Conservation (phyloP, 179 eudicot genomes). For the Silene noctiflora region DNA sequence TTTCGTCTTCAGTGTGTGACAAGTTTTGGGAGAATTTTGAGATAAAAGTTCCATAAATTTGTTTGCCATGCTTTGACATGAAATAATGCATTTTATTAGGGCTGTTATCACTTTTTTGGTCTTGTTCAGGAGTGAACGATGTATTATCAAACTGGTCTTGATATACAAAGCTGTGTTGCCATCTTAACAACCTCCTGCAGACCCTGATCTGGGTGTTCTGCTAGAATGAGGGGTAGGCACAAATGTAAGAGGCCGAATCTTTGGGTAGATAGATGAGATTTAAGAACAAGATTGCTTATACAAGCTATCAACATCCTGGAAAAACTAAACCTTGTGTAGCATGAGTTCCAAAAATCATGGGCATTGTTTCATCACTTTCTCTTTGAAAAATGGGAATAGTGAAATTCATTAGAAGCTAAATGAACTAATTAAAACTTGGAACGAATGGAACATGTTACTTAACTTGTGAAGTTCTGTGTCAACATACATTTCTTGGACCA, state of each 20-base stretch:
- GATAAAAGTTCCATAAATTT: background rate
- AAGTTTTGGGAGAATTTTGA: background rate
- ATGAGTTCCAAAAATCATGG: background rate
- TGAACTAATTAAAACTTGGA: background rate
- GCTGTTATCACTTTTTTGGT: background rate
- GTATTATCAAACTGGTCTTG: background rate
- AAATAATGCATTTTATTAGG: background rate
- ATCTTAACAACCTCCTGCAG: background rate
- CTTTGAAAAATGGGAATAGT: background rate
- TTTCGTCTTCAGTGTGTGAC: background rate
- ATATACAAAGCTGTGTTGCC: background rate
- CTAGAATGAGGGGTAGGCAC: background rate
- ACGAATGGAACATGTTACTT: background rate
- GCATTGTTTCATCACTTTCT: background rate
- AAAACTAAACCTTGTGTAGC: background rate
- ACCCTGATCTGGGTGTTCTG: background rate
- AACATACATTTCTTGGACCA: background rate
- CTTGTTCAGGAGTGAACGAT: background rate
- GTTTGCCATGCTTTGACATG: conserved; percentile 1
- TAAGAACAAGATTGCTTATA: background rate
- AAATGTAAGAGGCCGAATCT: background rate
- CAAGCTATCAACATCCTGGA: background rate
- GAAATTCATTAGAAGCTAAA: background rate
- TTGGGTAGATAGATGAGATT: background rate
- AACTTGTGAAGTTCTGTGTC: background rate